Base-by-base conservation (phyloP, 1,284 basidiomycete species). In the Microbotryum silenes-acaulis region DNA sequence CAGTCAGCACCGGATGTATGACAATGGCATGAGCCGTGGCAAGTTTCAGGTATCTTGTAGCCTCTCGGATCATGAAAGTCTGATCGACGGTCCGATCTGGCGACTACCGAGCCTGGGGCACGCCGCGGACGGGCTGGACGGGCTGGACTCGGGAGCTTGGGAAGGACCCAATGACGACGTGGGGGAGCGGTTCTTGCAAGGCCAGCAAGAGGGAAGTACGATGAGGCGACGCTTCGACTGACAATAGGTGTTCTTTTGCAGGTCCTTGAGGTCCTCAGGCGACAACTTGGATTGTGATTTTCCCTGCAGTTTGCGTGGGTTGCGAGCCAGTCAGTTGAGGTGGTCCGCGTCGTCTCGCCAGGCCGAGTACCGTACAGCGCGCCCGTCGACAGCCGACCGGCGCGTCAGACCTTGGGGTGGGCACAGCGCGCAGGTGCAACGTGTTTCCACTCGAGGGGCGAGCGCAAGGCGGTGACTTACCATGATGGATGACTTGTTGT, bases 211-310 rank as follows among this genome's bases (percentile, higher is more conserved):
- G 31, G 20, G 47, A 52, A 47, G 5, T 10, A 14, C 12, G 1
- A 27, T 18, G 14, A 18, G 37, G 37, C 37, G 8, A 42, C 16
- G 37, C 37, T 42, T 42, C 8, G 55, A 81, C 89, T 75, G 73
- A 97, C 94, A 98, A 77, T 98, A 96, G 1, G 96, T 99, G 78
- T 91, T 90, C 83, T 93, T 96, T 79, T 97, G 93, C 59, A 98
- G 85, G 74, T 97, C 92, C 45, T 86, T 81, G 66, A 99, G 86
- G 79, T 98, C 91, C 71, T 98, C 94, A 47, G 89, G 85, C 20
- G 91, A 89, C 55, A 99, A 83, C 79, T 98, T 99, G 72, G 88
- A 91, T 77, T 97, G 92, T 49, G 89, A 89, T 81, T 97, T 97
- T 77, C 96, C 96, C 96, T 67, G 56, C 27, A 12, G 54, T 42